Conservation (phyloP, 176 grass and related monocot genomes). For the Triticum monococcum region DNA sequence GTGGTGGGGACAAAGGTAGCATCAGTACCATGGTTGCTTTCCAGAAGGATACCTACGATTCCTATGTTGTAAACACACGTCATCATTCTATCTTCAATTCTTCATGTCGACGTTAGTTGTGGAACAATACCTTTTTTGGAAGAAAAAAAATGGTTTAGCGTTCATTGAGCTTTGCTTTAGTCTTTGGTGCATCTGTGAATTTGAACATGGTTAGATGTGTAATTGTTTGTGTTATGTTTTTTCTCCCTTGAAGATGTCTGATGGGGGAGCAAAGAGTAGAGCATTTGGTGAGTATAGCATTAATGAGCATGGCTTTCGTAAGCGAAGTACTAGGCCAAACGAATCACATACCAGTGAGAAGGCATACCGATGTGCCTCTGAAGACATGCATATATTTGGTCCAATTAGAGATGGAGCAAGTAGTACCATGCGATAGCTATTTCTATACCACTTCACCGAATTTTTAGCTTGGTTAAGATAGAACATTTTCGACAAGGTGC, state of each 20-base stretch:
- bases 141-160: too few relatives aligned
- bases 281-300: slow-evolving; percentile 88
- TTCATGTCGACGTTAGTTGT: not conserved
- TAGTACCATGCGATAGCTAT: slow-evolving; percentile 79
- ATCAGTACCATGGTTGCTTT: slow-evolving; percentile 32
- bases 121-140: too few relatives aligned
- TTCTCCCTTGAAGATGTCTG: slow-evolving; percentile 59
- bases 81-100: not conserved
- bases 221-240: slow-evolving; percentile 19
- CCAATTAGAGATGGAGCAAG: slow-evolving; percentile 88
- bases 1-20: slow-evolving; percentile 64
- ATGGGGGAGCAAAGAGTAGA: slow-evolving; percentile 85
- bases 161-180: too few relatives aligned
- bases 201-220: slow-evolving; percentile 1
- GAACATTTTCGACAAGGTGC: slow-evolving; percentile 84
- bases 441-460: slow-evolving; percentile 73
- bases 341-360: slow-evolving; percentile 60
- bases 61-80: slow-evolving; percentile 52
- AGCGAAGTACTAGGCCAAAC: slow-evolving; percentile 37
- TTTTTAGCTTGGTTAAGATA: slow-evolving; percentile 87
- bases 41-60: slow-evolving; percentile 55
- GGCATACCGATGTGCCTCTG: slow-evolving; percentile 77
- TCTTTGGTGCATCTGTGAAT: not conserved
- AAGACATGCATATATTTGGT: slow-evolving; percentile 95
- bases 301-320: slow-evolving; percentile 82